A percentile compares a stretch with the other conserved stretches of the same genome.
phyloP scores from a whole-genome alignment of 495 filamentous ascomycete species.

The Aspergillus baeticus region DNA sequence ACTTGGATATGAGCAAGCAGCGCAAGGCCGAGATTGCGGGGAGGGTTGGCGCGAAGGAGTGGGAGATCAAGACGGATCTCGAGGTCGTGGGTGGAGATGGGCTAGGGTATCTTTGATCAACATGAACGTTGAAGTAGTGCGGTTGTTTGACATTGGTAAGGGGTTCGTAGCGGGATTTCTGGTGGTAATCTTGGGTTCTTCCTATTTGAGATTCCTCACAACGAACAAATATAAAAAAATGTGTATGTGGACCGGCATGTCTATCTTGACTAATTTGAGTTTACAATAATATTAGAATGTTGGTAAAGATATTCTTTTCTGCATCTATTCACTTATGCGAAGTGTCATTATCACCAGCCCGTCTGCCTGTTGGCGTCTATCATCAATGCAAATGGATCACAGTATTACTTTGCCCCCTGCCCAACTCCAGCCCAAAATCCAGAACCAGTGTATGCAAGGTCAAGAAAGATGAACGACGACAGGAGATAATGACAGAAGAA shows the following conservation, averaged over 20 bases:
- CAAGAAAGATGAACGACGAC: not conserved
- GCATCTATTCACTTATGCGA: no score
- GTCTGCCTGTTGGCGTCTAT: not conserved
- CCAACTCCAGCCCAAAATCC: not conserved
- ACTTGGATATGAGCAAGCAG: conserved; percentile 67
- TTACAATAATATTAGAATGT: no score
- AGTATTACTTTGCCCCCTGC: no score
- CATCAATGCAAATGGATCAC: not conserved
- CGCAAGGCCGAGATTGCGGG: conserved; percentile 67
- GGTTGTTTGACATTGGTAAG: no score
- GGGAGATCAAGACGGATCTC: conserved; percentile 58
- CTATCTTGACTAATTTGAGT: no score
- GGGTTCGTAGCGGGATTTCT: no score
- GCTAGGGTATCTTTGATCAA: conserved; percentile 44
- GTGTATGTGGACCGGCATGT: no score
- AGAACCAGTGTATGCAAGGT: not conserved
- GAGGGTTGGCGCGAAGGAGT: conserved; percentile 57
- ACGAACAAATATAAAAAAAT: not conserved
- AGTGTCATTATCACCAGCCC: not conserved
- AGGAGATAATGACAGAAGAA: not conserved
- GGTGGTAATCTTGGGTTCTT: no score
- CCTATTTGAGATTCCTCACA: not conserved
- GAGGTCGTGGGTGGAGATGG: conserved; percentile 62
- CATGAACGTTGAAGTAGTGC: not conserved
- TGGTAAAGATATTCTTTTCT: no score